Base-by-base conservation (phyloP, 2,329 filamentous ascomycete genomes). In the Dichotomopilus funicola region DNA sequence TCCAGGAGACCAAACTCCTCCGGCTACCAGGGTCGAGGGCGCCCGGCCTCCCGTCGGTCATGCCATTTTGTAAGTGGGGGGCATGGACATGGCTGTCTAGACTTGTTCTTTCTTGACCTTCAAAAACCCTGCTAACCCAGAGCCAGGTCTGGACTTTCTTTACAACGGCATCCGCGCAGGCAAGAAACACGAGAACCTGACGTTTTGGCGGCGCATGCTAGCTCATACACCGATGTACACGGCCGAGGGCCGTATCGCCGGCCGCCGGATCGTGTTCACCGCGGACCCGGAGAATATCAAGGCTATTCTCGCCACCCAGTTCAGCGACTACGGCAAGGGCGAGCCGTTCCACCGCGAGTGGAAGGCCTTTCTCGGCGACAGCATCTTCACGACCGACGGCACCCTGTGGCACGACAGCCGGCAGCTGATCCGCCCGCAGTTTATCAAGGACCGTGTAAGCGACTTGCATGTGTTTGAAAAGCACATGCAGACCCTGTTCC, bases 261-360 rank as follows among this genome's bases (percentile, higher is more conserved):
- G 79, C 48, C 68, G 73, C 48, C 81, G 88, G n/a, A 70, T 86
- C 27, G 69, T 95, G 57, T 78, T 94, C 65, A 96, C 91, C 0
- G 81, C 81, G 5, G 90, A 96, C 62, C 87, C 88, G 0, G 89
- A 95, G 65, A 96, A 96, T 67, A 87, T 95, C 74, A 95, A 96
- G 70, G 89, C 91, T 5, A 79, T 96, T 27, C 76, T 96, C n/a
- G 88, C 91, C 0, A 87, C 86, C 1, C 89, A 96, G 66, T 96
- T 96, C 66, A 72, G 73, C 42, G 88, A 95, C 66, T 96, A 85
- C 67, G 91, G 91, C 64, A 91, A 96, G 68, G 90, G 91, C 6
- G 72, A 83, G 59, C 71, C 76, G 27, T 95, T 95, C 72, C 86
- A 91, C 64, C 63, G 71, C 7, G 86, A 91, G 51, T 95, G 87